These are phyloP conservation scores for Plasmodium relictum DNA, from an alignment of 169 alveolate species.

Conservation along the genomic window DNA sequence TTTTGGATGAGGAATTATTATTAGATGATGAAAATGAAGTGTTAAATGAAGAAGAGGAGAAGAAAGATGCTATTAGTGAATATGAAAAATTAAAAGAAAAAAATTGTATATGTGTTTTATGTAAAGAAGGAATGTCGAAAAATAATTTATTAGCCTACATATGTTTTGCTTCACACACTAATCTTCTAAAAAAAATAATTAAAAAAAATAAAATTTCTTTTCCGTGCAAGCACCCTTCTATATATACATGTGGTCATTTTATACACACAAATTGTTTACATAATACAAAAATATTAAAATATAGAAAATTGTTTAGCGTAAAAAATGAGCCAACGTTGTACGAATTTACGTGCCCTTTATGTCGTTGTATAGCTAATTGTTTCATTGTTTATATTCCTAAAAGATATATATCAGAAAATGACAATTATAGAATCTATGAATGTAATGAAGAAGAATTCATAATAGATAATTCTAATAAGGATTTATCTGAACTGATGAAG, in stretches of 20 bases:
- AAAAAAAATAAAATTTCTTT: slow-evolving; percentile 71
- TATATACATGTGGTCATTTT: slow-evolving; percentile 72
- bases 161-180: slow-evolving; percentile 65
- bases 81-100: slow-evolving; percentile 56
- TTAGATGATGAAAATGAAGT: slow-evolving; percentile 20
- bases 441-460: slow-evolving; percentile 35
- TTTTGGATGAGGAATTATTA: slow-evolving; percentile 25
- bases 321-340: slow-evolving; percentile 34
- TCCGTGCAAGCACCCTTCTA: slow-evolving; percentile 59
- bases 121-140: slow-evolving; percentile 67
- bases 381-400: slow-evolving; percentile 64
- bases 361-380: slow-evolving; percentile 67
- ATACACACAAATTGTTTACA: slow-evolving; percentile 62
- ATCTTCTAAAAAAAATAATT: slow-evolving; percentile 46
- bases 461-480: slow-evolving; percentile 38
- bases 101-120: slow-evolving; percentile 70
- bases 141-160: slow-evolving; percentile 63
- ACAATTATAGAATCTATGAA: slow-evolving; percentile 26
- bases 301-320: slow-evolving; percentile 19
- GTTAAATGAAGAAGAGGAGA: background rate
- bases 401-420: slow-evolving; percentile 40
- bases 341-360: slow-evolving; percentile 64
- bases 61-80: slow-evolving; percentile 21
- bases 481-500: slow-evolving; percentile 31
- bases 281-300: slow-evolving; percentile 37